phyloP scores from a whole-genome alignment of 1,139 yeast genomes.

The Eremothecium coryli region DNA sequence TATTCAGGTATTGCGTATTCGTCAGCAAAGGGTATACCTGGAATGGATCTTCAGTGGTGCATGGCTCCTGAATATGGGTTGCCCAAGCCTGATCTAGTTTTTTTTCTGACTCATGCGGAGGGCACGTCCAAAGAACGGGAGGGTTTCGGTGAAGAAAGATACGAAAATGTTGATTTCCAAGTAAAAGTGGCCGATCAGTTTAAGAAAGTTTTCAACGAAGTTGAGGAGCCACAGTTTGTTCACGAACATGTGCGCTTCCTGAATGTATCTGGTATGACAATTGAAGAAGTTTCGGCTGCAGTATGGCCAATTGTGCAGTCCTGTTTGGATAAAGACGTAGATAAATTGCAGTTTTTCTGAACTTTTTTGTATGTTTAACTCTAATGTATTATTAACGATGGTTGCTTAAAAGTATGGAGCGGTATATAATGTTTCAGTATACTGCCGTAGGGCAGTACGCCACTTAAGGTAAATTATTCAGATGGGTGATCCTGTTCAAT shows the following conservation, averaged over 20 bases:
- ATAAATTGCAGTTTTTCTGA: constrained; percentile 9
- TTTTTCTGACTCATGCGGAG: constrained; percentile 60
- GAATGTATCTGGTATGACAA: constrained; percentile 51
- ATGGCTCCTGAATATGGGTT: constrained; percentile 72
- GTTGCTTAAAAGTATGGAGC: too few species aligned
- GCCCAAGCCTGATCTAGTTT: constrained; percentile 75
- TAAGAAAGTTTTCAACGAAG: constrained; percentile 35
- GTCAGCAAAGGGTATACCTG: constrained; percentile 52
- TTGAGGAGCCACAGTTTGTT: constrained; percentile 17
- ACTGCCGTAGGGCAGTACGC: too few species aligned
- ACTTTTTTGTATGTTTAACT: not conserved
- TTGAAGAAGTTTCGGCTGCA: constrained; percentile 41
- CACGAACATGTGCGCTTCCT: constrained; percentile 38
- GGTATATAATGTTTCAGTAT: too few species aligned
- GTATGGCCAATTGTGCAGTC: constrained; percentile 4
- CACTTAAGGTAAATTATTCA: constrained; percentile 37
- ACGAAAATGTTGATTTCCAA: constrained; percentile 72
- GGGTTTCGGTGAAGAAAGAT: constrained; percentile 89
- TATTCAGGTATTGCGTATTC: constrained; percentile 93
- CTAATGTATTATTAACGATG: too few species aligned
- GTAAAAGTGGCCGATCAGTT: constrained; percentile 54
- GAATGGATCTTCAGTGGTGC: constrained; percentile 66
- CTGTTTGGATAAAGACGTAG: constrained; percentile 4
- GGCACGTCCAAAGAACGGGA: constrained; percentile 48
- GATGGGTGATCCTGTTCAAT: constrained; percentile 42